A percentile compares a stretch with the other conserved stretches of the same genome.
These are phyloP conservation scores for Naegleria lovaniensis DNA, from an alignment of 208 protist species.

Conservation along the genomic window DNA sequence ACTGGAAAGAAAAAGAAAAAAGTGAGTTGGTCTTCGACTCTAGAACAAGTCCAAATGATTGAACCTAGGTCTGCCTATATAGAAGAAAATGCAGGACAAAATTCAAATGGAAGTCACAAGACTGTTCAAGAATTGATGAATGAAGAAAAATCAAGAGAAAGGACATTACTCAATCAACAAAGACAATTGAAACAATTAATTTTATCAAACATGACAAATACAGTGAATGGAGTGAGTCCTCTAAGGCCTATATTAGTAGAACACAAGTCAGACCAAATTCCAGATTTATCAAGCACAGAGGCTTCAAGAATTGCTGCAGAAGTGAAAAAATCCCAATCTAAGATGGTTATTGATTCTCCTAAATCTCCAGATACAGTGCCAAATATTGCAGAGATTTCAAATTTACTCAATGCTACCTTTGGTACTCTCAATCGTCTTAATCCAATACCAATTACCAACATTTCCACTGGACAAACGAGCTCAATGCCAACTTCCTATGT, in stretches of 20 bases:
- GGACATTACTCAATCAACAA: neutral
- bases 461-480: neutral
- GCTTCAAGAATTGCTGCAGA: neutral
- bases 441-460: neutral
- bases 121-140: neutral
- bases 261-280: neutral
- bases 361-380: neutral
- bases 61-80: neutral
- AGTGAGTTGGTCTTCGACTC: neutral
- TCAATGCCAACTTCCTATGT: neutral
- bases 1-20: neutral
- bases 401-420: neutral
- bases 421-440: neutral
- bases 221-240: neutral
- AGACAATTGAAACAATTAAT: neutral
- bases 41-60: neutral
- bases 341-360: neutral
- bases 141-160: slow-evolving; percentile 5
- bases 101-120: neutral
- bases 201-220: neutral
- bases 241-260: neutral
- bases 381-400: neutral
- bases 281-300: neutral
- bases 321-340: neutral
- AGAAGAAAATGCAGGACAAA: neutral